Base-by-base conservation (phyloP, 176 grass and related monocot species). In the Pharus latifolius region DNA sequence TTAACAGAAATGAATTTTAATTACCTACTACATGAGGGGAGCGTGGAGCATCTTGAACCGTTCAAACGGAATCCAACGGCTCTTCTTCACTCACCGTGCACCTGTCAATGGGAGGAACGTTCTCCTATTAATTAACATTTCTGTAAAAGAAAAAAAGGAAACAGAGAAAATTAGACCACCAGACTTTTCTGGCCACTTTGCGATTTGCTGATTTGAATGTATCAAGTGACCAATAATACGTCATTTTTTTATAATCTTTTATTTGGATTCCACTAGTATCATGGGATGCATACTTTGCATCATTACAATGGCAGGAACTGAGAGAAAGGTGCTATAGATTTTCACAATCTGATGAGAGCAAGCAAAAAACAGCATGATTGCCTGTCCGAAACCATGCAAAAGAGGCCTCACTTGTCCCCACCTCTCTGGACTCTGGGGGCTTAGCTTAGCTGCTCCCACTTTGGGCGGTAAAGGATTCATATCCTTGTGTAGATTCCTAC, bases 401-500 rank as follows among this genome's bases (percentile, higher is more conserved):
- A 72, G 73, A 40, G 65, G 59, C 48, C 30, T 72, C 64, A 35
- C 78, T 63, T 84, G 77, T 34, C 65, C 71, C 84, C 63, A 48
- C 60, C 67, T 78, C 79, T 85, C 38, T 14, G 77, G 40, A 49
- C 54, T 17, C 22, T 37, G 45, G 17, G 56, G 9, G 35, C 49
- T 44, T 66, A 48, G 48, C 67, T 72, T 64, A 62, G 45, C 63
- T 84, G 49, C 56, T 53, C 62, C 91, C 82, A 91, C 92, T 82
- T 86, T 87, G 88, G 75, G 82, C 67, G 88, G 92, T 84, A 74
- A 81, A 51, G 79, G 86, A 96, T 86, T 76, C 85, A 86, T 67
- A 49, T 29, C 51, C 56, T 7, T 10, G 4, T 15, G 54, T 13
- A 72, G 62, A 86, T 84, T 88, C 75, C 69, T 43, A 72, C 31